These are phyloP conservation scores for Apophysomyces sp. DNA, from an alignment of 371 early-diverging fungal genomes.

Conservation along the genomic window DNA sequence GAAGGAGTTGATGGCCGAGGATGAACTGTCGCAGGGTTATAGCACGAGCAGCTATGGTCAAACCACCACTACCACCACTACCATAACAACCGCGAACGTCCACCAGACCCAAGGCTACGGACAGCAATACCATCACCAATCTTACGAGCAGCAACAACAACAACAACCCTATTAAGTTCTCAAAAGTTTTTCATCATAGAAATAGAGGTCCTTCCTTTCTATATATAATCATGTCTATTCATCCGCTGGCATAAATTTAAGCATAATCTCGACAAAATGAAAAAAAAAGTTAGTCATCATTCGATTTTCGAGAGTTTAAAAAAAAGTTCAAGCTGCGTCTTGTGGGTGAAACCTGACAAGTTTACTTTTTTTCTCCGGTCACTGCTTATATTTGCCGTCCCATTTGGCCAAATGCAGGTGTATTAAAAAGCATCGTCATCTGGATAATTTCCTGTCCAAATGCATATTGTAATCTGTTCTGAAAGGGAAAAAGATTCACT, in stretches of 20 bases:
- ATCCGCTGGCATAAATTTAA: neutral
- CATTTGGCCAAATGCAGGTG: too few species aligned
- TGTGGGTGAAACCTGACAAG: too few species aligned
- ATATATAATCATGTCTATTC: neutral
- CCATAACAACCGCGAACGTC: neutral
- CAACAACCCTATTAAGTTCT: neutral
- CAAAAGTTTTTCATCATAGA: neutral
- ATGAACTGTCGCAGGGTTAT: conserved; percentile 32
- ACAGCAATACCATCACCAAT: neutral
- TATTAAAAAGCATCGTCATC: too few species aligned
- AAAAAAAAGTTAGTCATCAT: neutral
- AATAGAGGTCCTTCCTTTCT: neutral
- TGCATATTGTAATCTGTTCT: too few species aligned
- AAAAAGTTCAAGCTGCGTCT: neutral
- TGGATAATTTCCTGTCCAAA: too few species aligned
- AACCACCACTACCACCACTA: neutral
- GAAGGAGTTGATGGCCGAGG: conserved; percentile 73
- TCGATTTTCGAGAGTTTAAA: neutral
- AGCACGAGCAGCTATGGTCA: conserved; percentile 10
- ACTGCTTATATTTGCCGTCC: too few species aligned
- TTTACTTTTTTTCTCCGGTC: too few species aligned
- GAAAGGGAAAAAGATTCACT: too few species aligned
- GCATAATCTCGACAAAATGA: neutral
- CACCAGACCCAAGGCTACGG: neutral
- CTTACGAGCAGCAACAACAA: neutral